Base-by-base conservation (phyloP, 2,329 filamentous ascomycete genomes). In the Meredithiella fracta region DNA sequence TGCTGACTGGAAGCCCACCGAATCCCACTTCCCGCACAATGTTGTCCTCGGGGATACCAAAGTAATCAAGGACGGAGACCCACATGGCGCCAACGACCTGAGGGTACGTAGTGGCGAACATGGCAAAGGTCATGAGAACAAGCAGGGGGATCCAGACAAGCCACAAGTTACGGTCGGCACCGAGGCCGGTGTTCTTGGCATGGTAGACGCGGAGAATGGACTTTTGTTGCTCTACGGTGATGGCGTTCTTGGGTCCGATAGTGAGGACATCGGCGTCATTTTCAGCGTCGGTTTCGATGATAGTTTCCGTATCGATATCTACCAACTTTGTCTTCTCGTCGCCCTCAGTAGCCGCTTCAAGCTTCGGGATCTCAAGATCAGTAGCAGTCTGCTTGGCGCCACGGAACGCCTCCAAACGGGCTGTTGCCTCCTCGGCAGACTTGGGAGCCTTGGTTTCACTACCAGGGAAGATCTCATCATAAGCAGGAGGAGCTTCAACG, bases 381-480 rank as follows among this genome's bases (percentile, higher is more conserved):
- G 38, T 44, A 38, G 15, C 44, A 8, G 52, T 44, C 11, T 52
- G 50, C 53, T 59, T 60, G 49, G 44, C 25, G 20, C 58, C 53
- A 26, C 49, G 55, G n/a, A 52, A 38, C 8, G 51, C 52, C 31
- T 57, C 54, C 47, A 60, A 53, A 8, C 57, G 54, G 9, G 73
- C 75, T 1, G 76, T 75, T 2, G 80, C 80, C 54, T 72, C 72
- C 7, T 73, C 72, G 1, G 76, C 78, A n/a, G 77, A 76, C 17
- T 73, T 69, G 62, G 77, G 73, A 4, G 47, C 54, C 51, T 59
- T 59, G 34, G 26, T 52, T 47, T 73, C 70, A 54, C 72, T 67
- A 42, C 71, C 69, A 1, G 85, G 86, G 65, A 81, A 92, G 26
- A 92, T 78, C 51, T 90, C 86, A 54, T 89, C 82, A 61, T 92